Evolutionary conservation across 2,329 filamentous ascomycete species (phyloP), one percentile per base, ranked within the genome.

Genomic region (Cladophialophora exuberans): DNA sequence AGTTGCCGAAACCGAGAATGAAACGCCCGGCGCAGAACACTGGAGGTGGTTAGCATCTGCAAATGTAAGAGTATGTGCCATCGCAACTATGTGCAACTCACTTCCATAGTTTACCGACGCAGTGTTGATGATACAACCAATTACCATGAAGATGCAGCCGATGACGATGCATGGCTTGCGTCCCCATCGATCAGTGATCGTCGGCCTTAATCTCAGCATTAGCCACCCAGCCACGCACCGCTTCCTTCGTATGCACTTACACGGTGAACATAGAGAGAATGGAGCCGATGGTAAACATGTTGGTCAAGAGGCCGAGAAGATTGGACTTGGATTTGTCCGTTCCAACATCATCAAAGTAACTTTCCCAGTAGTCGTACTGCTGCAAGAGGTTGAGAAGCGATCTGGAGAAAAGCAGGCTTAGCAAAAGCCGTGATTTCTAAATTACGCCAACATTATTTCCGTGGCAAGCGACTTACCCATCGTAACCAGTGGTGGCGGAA

Each of bases 401-500:
- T 53, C 50, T 53, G 50, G 23, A 53, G 38, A 3, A 36, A 20
- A 45, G 50, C 35, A 51, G 28, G 30, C 7, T 52, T 38, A 52
- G 38, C 26, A 6, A 44, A 44, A 17, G 33, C 15, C 11, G 13
- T 6, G 33, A 31, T 31, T 43, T 42, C 25, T 33, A 30, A 36
- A 36, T 41, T 46, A 45, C 31, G 28, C 38, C 48, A 46, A 45
- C 30, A 52, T 42, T 23, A 20, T 43, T 6, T 22, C 33, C 28
- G 4, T 20, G 18, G 11, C 23, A 46, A 46, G 23, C 39, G 7
- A 53, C 56, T 42, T 64, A 75, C 73, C 81, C 81, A 69, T 85
- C 83, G 65, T 83, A 53, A 82, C 84, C 20, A 82, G 84, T 31
- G 82, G 50, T 53, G 5, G 50, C 82, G 22, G 82, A 84, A n/a